These are phyloP conservation scores for Schizopora paradoxa DNA, from an alignment of 1,284 basidiomycete species.

Conservation along the genomic window DNA sequence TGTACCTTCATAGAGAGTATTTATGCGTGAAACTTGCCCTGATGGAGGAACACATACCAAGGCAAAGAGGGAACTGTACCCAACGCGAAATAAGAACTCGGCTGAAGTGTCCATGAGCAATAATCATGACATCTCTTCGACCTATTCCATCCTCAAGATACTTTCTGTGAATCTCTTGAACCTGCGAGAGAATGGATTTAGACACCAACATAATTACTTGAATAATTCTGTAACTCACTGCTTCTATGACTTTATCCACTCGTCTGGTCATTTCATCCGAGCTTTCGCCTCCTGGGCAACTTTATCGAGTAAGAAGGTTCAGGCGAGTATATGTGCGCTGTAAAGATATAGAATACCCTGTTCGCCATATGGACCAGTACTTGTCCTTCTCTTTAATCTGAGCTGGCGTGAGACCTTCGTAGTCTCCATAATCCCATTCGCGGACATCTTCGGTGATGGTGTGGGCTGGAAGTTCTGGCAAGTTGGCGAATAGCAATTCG, in stretches of 20 bases:
- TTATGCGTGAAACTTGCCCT: background rate
- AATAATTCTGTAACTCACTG: constrained; percentile 35
- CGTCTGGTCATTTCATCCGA: constrained; percentile 73
- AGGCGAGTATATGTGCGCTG: background rate
- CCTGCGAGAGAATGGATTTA: constrained; percentile 33
- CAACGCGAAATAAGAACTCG: constrained; percentile 80
- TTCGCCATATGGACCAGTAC: constrained; percentile 77
- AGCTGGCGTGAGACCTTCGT: constrained; percentile 73
- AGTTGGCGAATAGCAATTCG: constrained; percentile 67
- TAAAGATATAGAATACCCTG: constrained; percentile 48
- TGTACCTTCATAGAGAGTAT: constrained; percentile 43
- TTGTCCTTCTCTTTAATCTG: constrained; percentile 70
- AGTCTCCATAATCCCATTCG: constrained; percentile 91
- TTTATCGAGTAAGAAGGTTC: constrained; percentile 23
- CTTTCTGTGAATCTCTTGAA: constrained; percentile 69
- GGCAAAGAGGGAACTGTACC: constrained; percentile 60
- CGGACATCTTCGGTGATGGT: constrained; percentile 59
- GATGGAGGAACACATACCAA: constrained; percentile 42
- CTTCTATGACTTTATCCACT: constrained; percentile 71
- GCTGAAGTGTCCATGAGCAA: constrained; percentile 83
- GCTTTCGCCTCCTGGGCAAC: constrained; percentile 85
- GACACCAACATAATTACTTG: constrained; percentile 9
- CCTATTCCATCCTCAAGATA: constrained; percentile 64
- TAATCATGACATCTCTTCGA: constrained; percentile 67
- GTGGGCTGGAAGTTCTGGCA: constrained; percentile 46